phyloP scores from a whole-genome alignment of 2,329 filamentous ascomycete species.

The Cladosporium cucumerinum region DNA sequence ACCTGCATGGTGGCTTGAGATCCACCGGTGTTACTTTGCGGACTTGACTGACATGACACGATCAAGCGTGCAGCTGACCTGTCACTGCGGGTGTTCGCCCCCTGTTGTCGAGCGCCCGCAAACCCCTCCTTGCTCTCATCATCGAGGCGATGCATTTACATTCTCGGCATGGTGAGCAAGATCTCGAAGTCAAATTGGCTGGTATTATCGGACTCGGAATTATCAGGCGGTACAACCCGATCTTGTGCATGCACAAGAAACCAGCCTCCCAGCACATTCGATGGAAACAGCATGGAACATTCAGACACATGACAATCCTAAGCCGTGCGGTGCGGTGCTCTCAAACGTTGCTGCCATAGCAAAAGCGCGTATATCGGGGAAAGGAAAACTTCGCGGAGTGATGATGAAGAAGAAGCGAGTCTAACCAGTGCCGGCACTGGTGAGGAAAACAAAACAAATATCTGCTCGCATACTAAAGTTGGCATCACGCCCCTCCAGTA shows the following conservation, averaged over 20 bases:
- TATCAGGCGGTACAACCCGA: background rate
- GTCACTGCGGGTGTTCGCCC: background rate
- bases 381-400: background rate
- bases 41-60: background rate
- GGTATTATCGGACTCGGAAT: background rate
- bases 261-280: background rate
- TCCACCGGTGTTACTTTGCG: background rate
- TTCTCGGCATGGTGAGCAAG: background rate
- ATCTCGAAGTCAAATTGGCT: background rate
- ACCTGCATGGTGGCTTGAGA: conserved; percentile 4
- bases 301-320: background rate
- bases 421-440: background rate
- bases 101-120: background rate
- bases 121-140: background rate
- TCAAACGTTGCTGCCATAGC: background rate
- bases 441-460: background rate
- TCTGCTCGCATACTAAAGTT: background rate
- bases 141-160: background rate
- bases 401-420: background rate
- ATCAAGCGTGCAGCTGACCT: background rate
- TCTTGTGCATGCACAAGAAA: background rate
- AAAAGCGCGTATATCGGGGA: background rate
- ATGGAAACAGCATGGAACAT: background rate
- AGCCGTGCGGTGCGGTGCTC: background rate
- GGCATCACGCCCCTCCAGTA: background rate